Evolutionary conservation across 805 yeast species (phyloP).

Genomic region (Cyberlindnera subsufficiens): DNA sequence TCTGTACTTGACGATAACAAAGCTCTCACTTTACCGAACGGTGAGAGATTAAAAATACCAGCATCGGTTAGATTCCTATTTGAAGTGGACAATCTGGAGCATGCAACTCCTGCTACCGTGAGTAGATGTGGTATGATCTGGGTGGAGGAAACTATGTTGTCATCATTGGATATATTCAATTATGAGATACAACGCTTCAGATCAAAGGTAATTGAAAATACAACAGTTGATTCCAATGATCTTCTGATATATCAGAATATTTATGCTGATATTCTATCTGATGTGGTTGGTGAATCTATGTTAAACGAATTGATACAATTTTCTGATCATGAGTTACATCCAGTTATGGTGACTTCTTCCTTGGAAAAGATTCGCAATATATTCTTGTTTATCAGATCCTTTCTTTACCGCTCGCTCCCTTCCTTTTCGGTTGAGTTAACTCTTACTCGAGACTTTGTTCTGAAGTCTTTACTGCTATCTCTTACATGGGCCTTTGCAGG

Average conservation of each 20-base stretch:
- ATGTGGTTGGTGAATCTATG: not conserved
- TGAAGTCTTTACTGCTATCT: conserved; percentile 24
- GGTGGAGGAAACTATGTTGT: conserved; percentile 39
- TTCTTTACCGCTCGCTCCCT: not conserved
- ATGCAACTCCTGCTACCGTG: conserved; percentile 86
- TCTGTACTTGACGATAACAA: conserved; percentile 88
- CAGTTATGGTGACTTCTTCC: conserved; percentile 6
- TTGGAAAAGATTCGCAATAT: not conserved
- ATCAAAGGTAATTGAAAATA: not conserved
- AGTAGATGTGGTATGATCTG: conserved; percentile 90
- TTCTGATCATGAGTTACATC: not conserved
- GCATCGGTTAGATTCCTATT: conserved; percentile 59
- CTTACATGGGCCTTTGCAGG: conserved; percentile 65
- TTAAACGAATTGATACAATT: conserved; percentile 1
- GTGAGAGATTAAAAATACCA: conserved; percentile 75
- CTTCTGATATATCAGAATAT: not conserved
- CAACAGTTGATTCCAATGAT: not conserved
- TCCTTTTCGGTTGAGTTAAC: no score
- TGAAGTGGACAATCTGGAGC: conserved; percentile 61
- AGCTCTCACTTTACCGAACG: conserved; percentile 77
- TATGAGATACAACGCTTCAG: conserved; percentile 15
- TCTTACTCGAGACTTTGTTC: conserved; percentile 6
- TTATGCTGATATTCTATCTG: conserved; percentile 1
- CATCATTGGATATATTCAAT: conserved; percentile 16
- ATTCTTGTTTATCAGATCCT: not conserved